Evolutionary conservation across 805 yeast species (phyloP).

Genomic region (Pichia eremophila): DNA sequence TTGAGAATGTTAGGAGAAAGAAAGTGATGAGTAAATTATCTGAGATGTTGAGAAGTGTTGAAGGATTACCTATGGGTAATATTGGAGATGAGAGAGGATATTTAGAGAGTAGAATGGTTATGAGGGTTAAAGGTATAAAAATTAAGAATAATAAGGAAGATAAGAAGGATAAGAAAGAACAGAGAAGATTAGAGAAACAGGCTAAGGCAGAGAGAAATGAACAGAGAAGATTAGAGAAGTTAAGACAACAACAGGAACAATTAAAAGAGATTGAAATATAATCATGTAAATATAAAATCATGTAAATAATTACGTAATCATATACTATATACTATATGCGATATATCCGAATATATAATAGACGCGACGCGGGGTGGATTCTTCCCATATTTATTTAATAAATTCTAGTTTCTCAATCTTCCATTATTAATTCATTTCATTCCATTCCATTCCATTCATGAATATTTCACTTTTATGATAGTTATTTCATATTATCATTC

Average conservation of each 20-base stretch:
- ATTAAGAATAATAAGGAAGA: constrained; percentile 6
- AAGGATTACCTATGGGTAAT: constrained; percentile 16
- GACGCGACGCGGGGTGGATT: too few relatives aligned
- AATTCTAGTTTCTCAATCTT: too few relatives aligned
- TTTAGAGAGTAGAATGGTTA: constrained; percentile 11
- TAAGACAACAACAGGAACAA: constrained; percentile 7
- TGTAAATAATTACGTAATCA: too few relatives aligned
- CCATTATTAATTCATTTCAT: too few relatives aligned
- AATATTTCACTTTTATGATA: too few relatives aligned
- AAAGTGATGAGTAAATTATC: constrained; percentile 16
- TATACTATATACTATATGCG: too few relatives aligned
- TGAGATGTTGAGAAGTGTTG: constrained; percentile 15
- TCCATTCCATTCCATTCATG: too few relatives aligned
- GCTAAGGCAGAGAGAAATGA: constrained; percentile 27
- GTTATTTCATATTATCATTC: too few relatives aligned
- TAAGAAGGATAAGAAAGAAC: constrained; percentile 21
- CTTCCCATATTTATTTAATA: too few relatives aligned
- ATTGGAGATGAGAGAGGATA: constrained; percentile 16
- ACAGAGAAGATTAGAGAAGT: constrained; percentile 14
- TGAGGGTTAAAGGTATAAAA: constrained; percentile 11
- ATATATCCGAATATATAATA: too few relatives aligned
- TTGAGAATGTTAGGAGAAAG: constrained; percentile 28
- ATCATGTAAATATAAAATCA: too few relatives aligned
- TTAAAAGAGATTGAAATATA: constrained; percentile 8
- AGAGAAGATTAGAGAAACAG: constrained; percentile 25